Percentiles rank a stretch among this genome's conserved stretches.
These are phyloP conservation scores for Rostrohypoxylon terebratum DNA, from an alignment of 495 filamentous ascomycete genomes.

Conservation along the genomic window DNA sequence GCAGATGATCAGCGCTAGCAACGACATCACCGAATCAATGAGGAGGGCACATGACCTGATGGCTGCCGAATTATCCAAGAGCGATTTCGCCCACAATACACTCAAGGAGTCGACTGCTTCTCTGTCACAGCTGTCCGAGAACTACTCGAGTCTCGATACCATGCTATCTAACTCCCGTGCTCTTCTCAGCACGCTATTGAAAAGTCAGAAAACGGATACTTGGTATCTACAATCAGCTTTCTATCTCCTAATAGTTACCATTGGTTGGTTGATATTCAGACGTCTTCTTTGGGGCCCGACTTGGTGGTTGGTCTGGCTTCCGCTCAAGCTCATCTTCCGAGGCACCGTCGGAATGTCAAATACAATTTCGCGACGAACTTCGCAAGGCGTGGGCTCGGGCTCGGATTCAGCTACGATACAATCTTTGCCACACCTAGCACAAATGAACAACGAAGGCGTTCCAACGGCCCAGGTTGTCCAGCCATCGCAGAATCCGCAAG, in stretches of 20 bases:
- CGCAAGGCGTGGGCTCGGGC: slow-evolving; percentile 53
- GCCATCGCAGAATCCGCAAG: slow-evolving; percentile 32
- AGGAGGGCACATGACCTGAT: slow-evolving; percentile 87
- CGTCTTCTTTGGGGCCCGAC: slow-evolving; percentile 87
- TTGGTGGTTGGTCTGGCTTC: slow-evolving; percentile 88
- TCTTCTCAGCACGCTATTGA: slow-evolving; percentile 81
- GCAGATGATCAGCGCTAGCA: slow-evolving; percentile 75
- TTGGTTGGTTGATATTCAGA: slow-evolving; percentile 87
- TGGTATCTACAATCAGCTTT: slow-evolving; percentile 95
- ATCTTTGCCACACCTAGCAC: slow-evolving; percentile 44
- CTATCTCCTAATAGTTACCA: slow-evolving; percentile 79
- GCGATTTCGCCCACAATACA: slow-evolving; percentile 88
- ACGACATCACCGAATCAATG: slow-evolving; percentile 85
- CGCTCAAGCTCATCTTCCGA: slow-evolving; percentile 70
- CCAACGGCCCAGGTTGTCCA: slow-evolving; percentile 54
- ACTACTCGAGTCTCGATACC: slow-evolving; percentile 80
- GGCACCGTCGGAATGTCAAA: slow-evolving; percentile 60
- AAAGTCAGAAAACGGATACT: slow-evolving; percentile 91
- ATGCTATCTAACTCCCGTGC: slow-evolving; percentile 77
- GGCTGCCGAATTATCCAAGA: slow-evolving; percentile 81
- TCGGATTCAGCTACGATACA: slow-evolving; percentile 45
- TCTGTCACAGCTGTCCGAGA: slow-evolving; percentile 79
- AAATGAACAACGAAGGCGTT: slow-evolving; percentile 62
- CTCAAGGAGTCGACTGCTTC: slow-evolving; percentile 84
- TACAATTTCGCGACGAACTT: slow-evolving; percentile 49